Evolutionary conservation across 2,329 filamentous ascomycete species (phyloP).

Genomic region (Pestalotiopsis sp.): DNA sequence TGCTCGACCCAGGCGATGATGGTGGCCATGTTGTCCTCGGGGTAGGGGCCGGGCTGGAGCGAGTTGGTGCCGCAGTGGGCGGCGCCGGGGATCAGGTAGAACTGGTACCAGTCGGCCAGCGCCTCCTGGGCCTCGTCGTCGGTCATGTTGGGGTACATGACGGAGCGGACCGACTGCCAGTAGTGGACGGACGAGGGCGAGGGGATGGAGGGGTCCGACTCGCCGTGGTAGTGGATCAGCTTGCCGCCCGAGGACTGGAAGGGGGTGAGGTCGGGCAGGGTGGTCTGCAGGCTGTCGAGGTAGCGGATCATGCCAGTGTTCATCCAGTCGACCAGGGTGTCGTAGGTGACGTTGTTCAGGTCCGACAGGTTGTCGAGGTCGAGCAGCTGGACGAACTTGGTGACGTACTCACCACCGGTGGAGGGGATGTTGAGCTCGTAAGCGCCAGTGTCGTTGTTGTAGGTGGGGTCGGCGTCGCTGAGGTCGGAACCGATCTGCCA

Average conservation of each 20-base stretch:
- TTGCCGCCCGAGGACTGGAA: conserved; percentile 42
- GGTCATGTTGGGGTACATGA: conserved; percentile 48
- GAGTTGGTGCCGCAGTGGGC: conserved; percentile 52
- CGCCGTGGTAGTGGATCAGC: conserved; percentile 47
- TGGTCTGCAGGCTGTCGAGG: conserved; percentile 41
- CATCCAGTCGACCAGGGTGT: conserved; percentile 60
- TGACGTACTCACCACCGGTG: conserved; percentile 38
- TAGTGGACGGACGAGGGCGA: conserved; percentile 48
- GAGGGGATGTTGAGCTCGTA: conserved; percentile 36
- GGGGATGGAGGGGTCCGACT: conserved; percentile 44
- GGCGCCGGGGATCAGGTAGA: conserved; percentile 56
- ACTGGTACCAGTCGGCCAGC: conserved; percentile 55
- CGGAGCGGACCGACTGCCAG: conserved; percentile 48
- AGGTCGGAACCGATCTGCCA: conserved; percentile 37
- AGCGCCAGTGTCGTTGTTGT: conserved; percentile 31
- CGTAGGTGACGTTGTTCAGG: conserved; percentile 54
- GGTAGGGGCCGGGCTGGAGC: conserved; percentile 47
- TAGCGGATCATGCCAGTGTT: conserved; percentile 49
- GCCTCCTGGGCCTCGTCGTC: conserved; percentile 40
- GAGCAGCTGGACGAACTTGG: conserved; percentile 42
- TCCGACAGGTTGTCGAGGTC: conserved; percentile 42
- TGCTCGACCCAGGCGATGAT: conserved; percentile 72
- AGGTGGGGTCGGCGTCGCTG: conserved; percentile 32
- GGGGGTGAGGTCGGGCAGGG: conserved; percentile 36
- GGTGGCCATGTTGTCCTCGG: conserved; percentile 67